Evolutionary conservation across 1,284 basidiomycete species (phyloP), one percentile per base, ranked within the genome.

Genomic region (Entoloma clypeatum): DNA sequence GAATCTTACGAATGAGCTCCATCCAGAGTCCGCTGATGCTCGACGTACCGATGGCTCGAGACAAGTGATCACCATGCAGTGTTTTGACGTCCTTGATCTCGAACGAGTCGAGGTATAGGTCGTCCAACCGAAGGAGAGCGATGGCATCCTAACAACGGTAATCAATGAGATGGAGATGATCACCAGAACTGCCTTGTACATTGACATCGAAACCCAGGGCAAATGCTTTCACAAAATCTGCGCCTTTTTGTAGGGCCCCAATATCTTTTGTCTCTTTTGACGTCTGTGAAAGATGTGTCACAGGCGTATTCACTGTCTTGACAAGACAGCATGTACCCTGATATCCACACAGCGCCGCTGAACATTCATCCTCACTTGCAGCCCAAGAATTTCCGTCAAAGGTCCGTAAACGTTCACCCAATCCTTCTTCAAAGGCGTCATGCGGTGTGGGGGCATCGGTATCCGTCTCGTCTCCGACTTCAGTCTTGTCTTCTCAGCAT

Each of bases 41-140:
- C n/a, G n/a, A 41, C 72, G 30, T 51, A 85, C 93, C 95, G 46
- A 99, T 98, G 8, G 95, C 95, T 51, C 95, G 85, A 11, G 90
- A 88, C 8, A 99, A 72, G 62, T 99, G 96, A 59, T 99, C 96
- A 2, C 95, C 95, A 50, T 97, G 93, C 3, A 99, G 74, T 0
- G 92, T 96, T 69, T 99, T 99, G 44, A 99, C 93, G 56, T 99
- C 95, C 64, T 98, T 99, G 66, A 99, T 94, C 67, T 99, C 92
- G 55, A 98, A 98, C 0, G 93, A 94, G 61, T 98, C 95, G 30
- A 99, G 84, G 64, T 98, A 99, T 10, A 99, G 76, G 62, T 99
- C 96, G 60, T 99, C 95, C 56, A 99, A 68, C 49, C 95, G 81
- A 21, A 99, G 77, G 7, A 99, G 81, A 2, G 95, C 96, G 50